Evolutionary conservation across 2,329 filamentous ascomycete species (phyloP).

Genomic region (Paradendryphiella salina): DNA sequence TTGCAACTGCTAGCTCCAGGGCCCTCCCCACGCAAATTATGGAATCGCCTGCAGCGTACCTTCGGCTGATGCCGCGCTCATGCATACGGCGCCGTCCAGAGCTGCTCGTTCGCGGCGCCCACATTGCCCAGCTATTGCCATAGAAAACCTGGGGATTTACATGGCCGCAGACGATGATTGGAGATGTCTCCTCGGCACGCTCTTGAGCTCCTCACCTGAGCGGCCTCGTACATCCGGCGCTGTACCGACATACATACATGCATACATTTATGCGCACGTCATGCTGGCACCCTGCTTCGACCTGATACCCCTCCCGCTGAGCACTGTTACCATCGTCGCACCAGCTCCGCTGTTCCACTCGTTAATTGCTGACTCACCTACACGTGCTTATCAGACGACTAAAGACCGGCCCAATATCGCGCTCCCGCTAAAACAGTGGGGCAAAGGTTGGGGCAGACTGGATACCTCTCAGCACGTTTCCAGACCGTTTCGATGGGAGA

Average conservation of each 20-base stretch:
- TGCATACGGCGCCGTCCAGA: conserved; percentile 28
- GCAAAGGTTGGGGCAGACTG: conserved; percentile 28
- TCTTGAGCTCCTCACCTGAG: conserved; percentile 32
- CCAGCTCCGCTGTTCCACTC: conserved; percentile 19
- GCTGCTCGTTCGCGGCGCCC: conserved; percentile 21
- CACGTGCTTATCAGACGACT: conserved; percentile 43
- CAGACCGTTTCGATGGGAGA: conserved; percentile 36
- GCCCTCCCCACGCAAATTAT: conserved; percentile 7
- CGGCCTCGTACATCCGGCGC: conserved; percentile 13
- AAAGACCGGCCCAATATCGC: conserved; percentile 41
- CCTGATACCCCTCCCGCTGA: conserved; percentile 3
- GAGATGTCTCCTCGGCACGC: conserved; percentile 32
- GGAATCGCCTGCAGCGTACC: conserved; percentile 17
- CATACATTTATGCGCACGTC: conserved; percentile 11
- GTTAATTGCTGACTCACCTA: conserved; percentile 25
- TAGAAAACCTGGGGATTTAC: conserved; percentile 25
- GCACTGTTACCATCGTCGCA: conserved; percentile 7
- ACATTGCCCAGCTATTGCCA: conserved; percentile 11
- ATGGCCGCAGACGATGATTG: conserved; percentile 31
- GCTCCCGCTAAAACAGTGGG: conserved; percentile 46
- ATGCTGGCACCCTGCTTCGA: conserved; percentile 13
- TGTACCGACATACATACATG: conserved; percentile 5
- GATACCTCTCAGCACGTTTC: conserved; percentile 14
- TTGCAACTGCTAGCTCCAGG: not conserved
- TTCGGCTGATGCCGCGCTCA: conserved; percentile 22